Conservation (phyloP, 345 rosid genomes). For the Jatropha curcas region DNA sequence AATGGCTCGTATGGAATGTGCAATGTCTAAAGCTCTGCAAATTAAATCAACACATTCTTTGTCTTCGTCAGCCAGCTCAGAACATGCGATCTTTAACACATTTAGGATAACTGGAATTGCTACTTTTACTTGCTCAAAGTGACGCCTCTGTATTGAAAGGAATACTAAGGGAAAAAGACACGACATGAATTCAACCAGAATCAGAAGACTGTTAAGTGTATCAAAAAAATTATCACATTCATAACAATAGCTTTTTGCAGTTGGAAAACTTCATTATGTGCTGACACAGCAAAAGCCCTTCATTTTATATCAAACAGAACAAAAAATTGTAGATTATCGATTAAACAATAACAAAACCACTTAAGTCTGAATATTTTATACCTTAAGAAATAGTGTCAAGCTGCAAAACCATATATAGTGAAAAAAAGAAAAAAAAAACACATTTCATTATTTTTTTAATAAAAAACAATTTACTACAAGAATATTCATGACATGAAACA, state of each 20-base stretch:
- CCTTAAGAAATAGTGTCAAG: too few species aligned
- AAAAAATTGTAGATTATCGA: neutral
- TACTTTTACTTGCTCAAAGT: constrained; percentile 71
- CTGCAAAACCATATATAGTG: neutral
- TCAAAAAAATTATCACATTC: neutral
- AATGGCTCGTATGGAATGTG: constrained; percentile 53
- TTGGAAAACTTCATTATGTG: neutral
- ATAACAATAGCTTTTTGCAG: neutral
- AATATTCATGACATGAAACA: neutral
- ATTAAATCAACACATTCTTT: constrained; percentile 48
- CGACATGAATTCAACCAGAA: neutral
- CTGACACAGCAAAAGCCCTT: neutral
- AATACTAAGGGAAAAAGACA: constrained; percentile 53
- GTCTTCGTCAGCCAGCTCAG: constrained; percentile 37
- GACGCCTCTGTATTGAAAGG: constrained; percentile 60
- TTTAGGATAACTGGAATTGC: constrained; percentile 62
- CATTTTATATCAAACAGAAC: neutral
- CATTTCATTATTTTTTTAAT: neutral
- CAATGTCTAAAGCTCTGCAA: constrained; percentile 59
- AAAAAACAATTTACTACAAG: neutral
- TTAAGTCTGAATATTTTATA: neutral
- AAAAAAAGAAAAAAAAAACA: neutral
- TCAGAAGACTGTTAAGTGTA: neutral
- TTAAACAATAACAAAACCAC: neutral
- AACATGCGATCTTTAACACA: constrained; percentile 48